phyloP scores from a whole-genome alignment of 1,284 basidiomycete genomes.

The Cerrena zonata region DNA sequence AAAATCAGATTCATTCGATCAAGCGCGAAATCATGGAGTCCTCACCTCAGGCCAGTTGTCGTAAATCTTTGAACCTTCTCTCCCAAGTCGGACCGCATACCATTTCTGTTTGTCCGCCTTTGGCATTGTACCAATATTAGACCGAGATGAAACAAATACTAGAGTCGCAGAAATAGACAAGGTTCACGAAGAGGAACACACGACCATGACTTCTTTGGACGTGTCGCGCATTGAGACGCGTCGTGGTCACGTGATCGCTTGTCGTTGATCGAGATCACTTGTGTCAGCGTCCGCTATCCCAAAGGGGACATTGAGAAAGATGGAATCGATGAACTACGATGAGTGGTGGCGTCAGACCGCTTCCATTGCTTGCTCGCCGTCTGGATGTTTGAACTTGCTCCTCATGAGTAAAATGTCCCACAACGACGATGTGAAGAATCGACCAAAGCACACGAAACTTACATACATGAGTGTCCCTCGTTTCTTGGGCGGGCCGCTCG shows the following conservation, averaged over 20 bases:
- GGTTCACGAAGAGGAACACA: neutral
- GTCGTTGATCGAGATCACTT: too few relatives aligned
- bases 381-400: too few relatives aligned
- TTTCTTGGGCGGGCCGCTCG: neutral
- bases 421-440: too few relatives aligned
- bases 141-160: neutral
- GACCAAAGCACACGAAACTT: too few relatives aligned
- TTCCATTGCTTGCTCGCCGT: too few relatives aligned
- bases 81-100: constrained; percentile 51
- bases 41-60: constrained; percentile 48
- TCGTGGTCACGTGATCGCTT: neutral
- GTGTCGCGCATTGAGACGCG: neutral
- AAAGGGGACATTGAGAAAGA: too few relatives aligned
- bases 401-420: too few relatives aligned
- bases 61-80: constrained; percentile 49
- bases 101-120: constrained; percentile 31
- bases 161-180: neutral
- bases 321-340: too few relatives aligned
- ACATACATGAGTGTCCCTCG: neutral
- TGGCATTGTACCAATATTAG: constrained; percentile 8
- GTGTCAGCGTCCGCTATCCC: too few relatives aligned
- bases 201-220: neutral
- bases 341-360: too few relatives aligned
- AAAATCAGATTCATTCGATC: too few relatives aligned
- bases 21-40: constrained; percentile 19